These are phyloP conservation scores for Leccinum broughii DNA, from an alignment of 768 basidiomycete genomes.

Conservation along the genomic window DNA sequence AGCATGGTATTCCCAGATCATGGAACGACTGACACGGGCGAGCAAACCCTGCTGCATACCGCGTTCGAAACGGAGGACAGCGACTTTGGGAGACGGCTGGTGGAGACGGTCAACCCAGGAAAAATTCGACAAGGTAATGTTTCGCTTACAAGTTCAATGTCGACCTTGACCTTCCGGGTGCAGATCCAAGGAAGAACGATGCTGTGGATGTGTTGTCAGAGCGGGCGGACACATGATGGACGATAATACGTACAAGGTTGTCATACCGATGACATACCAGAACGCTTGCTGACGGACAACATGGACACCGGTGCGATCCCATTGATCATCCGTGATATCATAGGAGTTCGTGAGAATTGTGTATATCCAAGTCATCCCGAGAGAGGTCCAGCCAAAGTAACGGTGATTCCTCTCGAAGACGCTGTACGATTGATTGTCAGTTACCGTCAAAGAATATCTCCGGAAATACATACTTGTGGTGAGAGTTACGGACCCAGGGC, in stretches of 20 bases:
- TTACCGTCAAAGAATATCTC: neutral
- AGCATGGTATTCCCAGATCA: constrained; percentile 80
- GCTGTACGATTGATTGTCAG: constrained; percentile 35
- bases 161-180: constrained; percentile 68
- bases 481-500: constrained; percentile 78
- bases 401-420: constrained; percentile 81
- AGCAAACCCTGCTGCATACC: constrained; percentile 85
- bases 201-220: constrained; percentile 35
- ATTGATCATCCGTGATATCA: constrained; percentile 51
- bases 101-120: constrained; percentile 7
- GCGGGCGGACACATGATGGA: neutral
- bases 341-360: constrained; percentile 68
- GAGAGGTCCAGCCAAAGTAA: constrained; percentile 73
- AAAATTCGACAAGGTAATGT: neutral
- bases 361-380: constrained; percentile 61
- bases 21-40: constrained; percentile 68
- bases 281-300: constrained; percentile 72
- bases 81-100: constrained; percentile 78
- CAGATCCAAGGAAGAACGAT: constrained; percentile 76
- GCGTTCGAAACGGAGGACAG: constrained; percentile 74
- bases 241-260: constrained; percentile 55
- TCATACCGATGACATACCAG: constrained; percentile 77
- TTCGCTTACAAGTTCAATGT: constrained; percentile 67
- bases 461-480: constrained; percentile 63
- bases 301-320: constrained; percentile 54